These are phyloP conservation scores for Salix suchowensis DNA, from an alignment of 345 rosid species.

Conservation along the genomic window DNA sequence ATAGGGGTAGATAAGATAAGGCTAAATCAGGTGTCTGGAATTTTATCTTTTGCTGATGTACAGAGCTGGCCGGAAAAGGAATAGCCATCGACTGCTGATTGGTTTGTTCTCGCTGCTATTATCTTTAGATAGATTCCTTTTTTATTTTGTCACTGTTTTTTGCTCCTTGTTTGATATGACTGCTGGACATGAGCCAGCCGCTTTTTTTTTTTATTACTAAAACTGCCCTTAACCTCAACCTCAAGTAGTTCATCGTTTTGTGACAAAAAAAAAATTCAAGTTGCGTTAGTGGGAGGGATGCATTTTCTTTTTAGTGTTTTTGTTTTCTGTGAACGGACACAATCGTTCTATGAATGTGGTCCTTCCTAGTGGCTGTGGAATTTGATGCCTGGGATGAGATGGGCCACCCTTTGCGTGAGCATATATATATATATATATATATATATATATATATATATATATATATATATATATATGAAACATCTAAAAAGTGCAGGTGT, in stretches of 20 bases:
- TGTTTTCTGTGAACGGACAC: neutral
- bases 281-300: neutral
- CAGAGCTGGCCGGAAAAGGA: slow-evolving; percentile 35
- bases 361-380: neutral
- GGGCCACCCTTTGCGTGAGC: neutral
- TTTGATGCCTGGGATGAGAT: neutral
- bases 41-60: slow-evolving; percentile 37
- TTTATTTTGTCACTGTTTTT: slow-evolving; percentile 18
- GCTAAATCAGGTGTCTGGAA: slow-evolving; percentile 28
- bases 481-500: too few species aligned
- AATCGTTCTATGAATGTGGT: neutral
- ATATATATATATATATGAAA: too few species aligned
- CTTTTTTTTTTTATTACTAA: neutral
- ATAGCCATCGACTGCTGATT: slow-evolving; percentile 1
- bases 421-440: too few species aligned
- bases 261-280: slow-evolving; percentile 2
- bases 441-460: too few species aligned
- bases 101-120: slow-evolving; percentile 6
- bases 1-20: slow-evolving; percentile 21
- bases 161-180: slow-evolving; percentile 8
- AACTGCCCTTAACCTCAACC: neutral
- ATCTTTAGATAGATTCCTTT: neutral
- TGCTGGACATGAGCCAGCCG: slow-evolving; percentile 25
- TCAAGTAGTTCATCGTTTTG: slow-evolving; percentile 1
- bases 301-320: neutral